Evolutionary conservation across 306 rosid species (phyloP), one percentile per base, ranked within the genome.

Genomic region (Acacia confusa): DNA sequence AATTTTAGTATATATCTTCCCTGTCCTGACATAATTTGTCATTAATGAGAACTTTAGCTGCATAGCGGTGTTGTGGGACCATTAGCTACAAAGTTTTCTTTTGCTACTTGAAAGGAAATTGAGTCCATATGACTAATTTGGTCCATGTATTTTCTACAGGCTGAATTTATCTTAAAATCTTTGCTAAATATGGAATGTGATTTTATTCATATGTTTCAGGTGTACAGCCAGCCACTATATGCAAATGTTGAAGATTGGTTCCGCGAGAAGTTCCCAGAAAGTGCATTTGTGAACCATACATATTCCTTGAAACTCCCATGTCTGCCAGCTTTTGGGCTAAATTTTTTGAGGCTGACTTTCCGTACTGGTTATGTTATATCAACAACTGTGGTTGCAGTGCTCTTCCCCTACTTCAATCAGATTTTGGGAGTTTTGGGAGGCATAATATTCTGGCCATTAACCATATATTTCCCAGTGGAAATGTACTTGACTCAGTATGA

Each of bases 351-450:
- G 72, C 76, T 89, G 58, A 58, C 87, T 81, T 89, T 91, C 87
- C 81, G 95, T 61, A 79, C 89, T 4, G 79, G 47, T 45, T 91
- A 89, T 52, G 95, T 91, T 28, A 84, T 70, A 16, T 77, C 90
- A 36, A 89, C 95, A 13, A 87, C 86, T 0, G 68, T 79, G 57
- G 82, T 91, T 74, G 92, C 91, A 2, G 73, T 91, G 85, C n/a
- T 77, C 30, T 91, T 91, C 70, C 95, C 95, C 52, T 91, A 91
- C 85, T 91, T 91, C 91, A 91, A 91, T 75, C 95, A 89, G 84
- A 70, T 91, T 38, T 79, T 91, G 79, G 95, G 95, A 74, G 90
- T 89, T 80, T 67, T 89, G 25, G 95, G 92, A 17, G 91, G 90
- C 76, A 58, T 91, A 79, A 87, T 74, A 73, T 91, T 79, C 34